These are phyloP conservation scores for Fusarium napiforme DNA, from an alignment of 2,329 filamentous ascomycete genomes.

Conservation along the genomic window DNA sequence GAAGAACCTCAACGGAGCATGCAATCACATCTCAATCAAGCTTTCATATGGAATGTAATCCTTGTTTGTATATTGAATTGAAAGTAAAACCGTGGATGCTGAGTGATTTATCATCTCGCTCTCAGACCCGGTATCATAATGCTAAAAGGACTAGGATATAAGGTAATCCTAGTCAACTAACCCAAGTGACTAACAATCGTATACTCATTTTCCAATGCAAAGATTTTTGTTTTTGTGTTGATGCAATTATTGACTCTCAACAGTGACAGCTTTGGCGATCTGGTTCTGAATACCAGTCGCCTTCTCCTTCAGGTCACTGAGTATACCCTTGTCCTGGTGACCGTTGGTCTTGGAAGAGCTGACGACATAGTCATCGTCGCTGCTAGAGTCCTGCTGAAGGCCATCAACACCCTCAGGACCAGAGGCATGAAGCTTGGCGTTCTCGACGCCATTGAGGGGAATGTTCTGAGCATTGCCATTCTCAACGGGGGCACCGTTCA, in stretches of 20 bases:
- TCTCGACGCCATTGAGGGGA: conserved; percentile 17
- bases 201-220: not conserved
- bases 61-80: conserved; percentile 18
- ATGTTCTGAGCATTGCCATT: conserved; percentile 6
- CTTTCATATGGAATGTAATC: not conserved
- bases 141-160: not conserved
- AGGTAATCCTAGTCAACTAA: not conserved
- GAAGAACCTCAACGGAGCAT: accelerated
- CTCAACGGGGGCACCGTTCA: conserved; percentile 47
- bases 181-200: not conserved
- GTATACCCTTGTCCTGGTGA: not conserved
- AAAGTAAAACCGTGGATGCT: conserved; percentile 32
- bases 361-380: conserved; percentile 21
- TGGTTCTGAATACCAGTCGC: conserved; percentile 12
- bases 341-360: conserved; percentile 16
- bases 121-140: conserved; percentile 31
- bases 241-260: conserved; percentile 16
- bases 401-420: conserved; percentile 36
- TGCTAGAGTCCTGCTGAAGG: conserved; percentile 22
- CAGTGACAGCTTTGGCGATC: conserved; percentile 24
- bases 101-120: conserved; percentile 36
- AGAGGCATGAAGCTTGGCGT: conserved; percentile 29
- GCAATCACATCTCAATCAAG: not conserved
- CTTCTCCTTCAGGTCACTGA: conserved; percentile 33
- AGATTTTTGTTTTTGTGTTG: not conserved